phyloP scores from a whole-genome alignment of 768 basidiomycete species.

The Trametopsis cervina region DNA sequence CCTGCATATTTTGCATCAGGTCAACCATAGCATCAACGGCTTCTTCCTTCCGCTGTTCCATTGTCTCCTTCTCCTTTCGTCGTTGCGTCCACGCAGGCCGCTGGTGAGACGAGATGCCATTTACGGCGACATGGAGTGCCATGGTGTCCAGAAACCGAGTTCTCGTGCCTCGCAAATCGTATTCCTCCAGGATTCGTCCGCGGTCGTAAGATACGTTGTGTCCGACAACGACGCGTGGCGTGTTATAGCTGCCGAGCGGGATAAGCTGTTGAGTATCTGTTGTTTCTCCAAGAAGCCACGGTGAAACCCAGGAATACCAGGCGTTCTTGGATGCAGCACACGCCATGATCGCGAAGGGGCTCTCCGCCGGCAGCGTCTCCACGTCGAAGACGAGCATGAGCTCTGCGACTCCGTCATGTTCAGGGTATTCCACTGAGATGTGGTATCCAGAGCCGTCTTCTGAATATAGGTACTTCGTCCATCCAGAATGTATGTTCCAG shows the following conservation, averaged over 20 bases:
- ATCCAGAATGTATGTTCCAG: constrained; percentile 64
- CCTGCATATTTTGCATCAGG: constrained; percentile 37
- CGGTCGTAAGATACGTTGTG: constrained; percentile 97
- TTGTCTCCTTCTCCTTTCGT: constrained; percentile 59
- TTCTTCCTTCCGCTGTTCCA: constrained; percentile 50
- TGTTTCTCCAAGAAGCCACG: constrained; percentile 74
- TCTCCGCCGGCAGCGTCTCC: constrained; percentile 82
- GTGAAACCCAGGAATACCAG: constrained; percentile 97
- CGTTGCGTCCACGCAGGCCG: constrained; percentile 89
- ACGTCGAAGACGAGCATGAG: constrained; percentile 86
- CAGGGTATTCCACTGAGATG: constrained; percentile 64
- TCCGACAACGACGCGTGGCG: constrained; percentile 70
- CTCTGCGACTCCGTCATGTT: constrained; percentile 57
- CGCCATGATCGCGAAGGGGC: constrained; percentile 83
- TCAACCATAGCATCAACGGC: constrained; percentile 56
- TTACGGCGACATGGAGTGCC: constrained; percentile 88
- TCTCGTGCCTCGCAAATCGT: constrained; percentile 53
- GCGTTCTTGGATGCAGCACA: constrained; percentile 74
- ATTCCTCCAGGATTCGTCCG: constrained; percentile 77
- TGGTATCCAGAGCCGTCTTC: constrained; percentile 73
- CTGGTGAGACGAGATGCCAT: constrained; percentile 92
- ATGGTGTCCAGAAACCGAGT: constrained; percentile 92
- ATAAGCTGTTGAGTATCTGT: constrained; percentile 58
- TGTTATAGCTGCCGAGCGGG: constrained; percentile 51
- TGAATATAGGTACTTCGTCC: constrained; percentile 77